Conservation (phyloP, 2,329 filamentous ascomycete species). For the Apiospora arundinis region DNA sequence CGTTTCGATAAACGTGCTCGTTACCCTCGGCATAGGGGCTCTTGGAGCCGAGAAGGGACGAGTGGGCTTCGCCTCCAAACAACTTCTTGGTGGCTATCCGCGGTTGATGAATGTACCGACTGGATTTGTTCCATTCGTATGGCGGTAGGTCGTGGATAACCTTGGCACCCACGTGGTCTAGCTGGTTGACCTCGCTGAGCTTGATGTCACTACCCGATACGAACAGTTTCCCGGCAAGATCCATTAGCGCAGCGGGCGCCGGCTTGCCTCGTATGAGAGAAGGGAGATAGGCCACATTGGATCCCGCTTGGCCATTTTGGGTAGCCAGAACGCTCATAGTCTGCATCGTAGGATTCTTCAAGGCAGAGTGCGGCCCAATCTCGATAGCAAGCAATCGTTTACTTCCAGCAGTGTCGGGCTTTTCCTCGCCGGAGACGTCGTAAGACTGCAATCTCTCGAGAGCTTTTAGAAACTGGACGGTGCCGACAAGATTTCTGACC, state of each 20-base stretch:
- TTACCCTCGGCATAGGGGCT: background rate
- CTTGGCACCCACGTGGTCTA: background rate
- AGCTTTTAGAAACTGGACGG: conserved; percentile 31
- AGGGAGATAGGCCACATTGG: conserved; percentile 32
- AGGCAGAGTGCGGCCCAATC: conserved; percentile 1
- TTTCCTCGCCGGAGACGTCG: background rate
- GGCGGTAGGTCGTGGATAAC: background rate
- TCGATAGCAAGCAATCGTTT: conserved; percentile 22
- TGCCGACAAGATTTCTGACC: background rate
- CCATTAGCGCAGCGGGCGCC: conserved; percentile 30
- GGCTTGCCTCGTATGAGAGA: conserved; percentile 30
- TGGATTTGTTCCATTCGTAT: background rate
- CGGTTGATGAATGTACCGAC: background rate
- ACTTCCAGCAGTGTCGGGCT: conserved; percentile 24
- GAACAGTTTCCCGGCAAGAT: conserved; percentile 39
- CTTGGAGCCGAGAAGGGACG: background rate
- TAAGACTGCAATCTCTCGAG: conserved; percentile 27
- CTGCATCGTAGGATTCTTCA: conserved; percentile 3
- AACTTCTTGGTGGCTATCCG: conserved; percentile 1
- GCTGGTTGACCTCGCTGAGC: conserved; percentile 29
- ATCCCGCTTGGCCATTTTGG: background rate
- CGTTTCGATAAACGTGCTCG: conserved; percentile 19
- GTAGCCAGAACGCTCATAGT: background rate
- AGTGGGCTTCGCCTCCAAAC: background rate
- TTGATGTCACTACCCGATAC: conserved; percentile 34